Evolutionary conservation across 805 yeast genomes (phyloP).

Genomic region (Metschnikowia koreensis): DNA sequence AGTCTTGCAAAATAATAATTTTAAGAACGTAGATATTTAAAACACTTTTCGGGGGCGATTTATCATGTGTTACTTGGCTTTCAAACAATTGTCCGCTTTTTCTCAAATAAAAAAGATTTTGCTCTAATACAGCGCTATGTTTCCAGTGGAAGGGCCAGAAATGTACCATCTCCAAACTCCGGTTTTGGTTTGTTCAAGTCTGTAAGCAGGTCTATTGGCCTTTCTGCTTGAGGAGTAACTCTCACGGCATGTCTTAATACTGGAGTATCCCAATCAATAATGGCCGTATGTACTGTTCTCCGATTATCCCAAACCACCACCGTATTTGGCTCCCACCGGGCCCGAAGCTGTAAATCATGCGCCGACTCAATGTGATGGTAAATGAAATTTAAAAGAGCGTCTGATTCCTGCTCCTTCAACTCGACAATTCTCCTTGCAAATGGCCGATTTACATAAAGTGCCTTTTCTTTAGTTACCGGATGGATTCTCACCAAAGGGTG

Average conservation of each 20-base stretch:
- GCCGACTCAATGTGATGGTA: constrained; percentile 31
- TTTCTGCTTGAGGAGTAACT: constrained; percentile 37
- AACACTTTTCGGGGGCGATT: no score
- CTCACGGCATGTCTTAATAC: constrained; percentile 36
- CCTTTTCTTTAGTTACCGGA: constrained; percentile 34
- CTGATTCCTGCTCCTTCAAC: constrained; percentile 34
- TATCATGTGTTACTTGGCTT: no score
- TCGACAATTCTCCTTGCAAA: constrained; percentile 35
- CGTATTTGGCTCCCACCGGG: constrained; percentile 35
- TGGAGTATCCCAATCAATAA: constrained; percentile 35
- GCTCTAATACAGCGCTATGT: neutral
- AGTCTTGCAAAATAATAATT: no score
- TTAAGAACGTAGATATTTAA: no score
- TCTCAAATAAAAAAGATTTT: neutral
- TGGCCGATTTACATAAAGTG: constrained; percentile 30
- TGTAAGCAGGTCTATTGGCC: constrained; percentile 33
- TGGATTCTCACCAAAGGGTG: constrained; percentile 36
- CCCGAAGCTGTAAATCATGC: constrained; percentile 36
- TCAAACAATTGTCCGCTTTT: neutral
- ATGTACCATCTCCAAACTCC: constrained; percentile 1
- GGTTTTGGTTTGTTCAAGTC: constrained; percentile 31
- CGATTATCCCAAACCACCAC: constrained; percentile 39
- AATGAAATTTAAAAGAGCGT: constrained; percentile 28
- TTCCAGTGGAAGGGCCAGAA: neutral
- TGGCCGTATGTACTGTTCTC: constrained; percentile 33